Evolutionary conservation across 2,329 filamentous ascomycete species (phyloP), one percentile per base, ranked within the genome.

Genomic region (Parastagonospora avenae): DNA sequence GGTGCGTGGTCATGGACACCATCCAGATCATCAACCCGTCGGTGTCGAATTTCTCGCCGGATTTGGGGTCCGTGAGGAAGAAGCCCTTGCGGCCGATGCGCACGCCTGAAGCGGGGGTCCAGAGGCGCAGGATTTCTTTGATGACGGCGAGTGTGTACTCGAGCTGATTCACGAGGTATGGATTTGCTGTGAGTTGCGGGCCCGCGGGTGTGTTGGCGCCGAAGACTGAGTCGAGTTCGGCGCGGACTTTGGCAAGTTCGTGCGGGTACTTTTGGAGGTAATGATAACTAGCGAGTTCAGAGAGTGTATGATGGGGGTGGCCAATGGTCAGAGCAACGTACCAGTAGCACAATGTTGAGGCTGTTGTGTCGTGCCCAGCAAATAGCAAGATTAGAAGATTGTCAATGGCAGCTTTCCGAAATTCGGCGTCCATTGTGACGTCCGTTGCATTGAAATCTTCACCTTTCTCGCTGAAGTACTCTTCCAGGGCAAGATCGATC

Each of bases 401-500:
- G 42, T 67, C 57, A 31, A 66, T 62, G 15, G 63, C 62, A 11
- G 54, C 46, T 12, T 48, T 48, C 9, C 57, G 52, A 43, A 66
- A 67, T 30, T 64, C 59, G n/a, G 59, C 45, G 40, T 63, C 56
- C 59, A 69, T 66, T 0, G 44, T 60, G 2, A 50, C 45, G 8
- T 47, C 49, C 19, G 49, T 42, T 2, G 55, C 37, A 19, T 58
- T 56, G 15, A 55, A 44, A 30, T 60, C 54, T 42, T 58, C 46
- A 2, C 63, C 60, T 9, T 32, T 50, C 32, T 76, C 72, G 47
- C 75, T 74, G 33, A 74, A 64, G 44, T 74, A 77, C 4, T 67
- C 62, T 35, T 75, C 65, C 0, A 77, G 62, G 0, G 74, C 74
- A 1, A 76, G 66, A 48, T 77, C 74, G 44, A 77, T 71, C 16